Conservation (phyloP, 2,329 filamentous ascomycete species). For the Gremmenia infestans region DNA sequence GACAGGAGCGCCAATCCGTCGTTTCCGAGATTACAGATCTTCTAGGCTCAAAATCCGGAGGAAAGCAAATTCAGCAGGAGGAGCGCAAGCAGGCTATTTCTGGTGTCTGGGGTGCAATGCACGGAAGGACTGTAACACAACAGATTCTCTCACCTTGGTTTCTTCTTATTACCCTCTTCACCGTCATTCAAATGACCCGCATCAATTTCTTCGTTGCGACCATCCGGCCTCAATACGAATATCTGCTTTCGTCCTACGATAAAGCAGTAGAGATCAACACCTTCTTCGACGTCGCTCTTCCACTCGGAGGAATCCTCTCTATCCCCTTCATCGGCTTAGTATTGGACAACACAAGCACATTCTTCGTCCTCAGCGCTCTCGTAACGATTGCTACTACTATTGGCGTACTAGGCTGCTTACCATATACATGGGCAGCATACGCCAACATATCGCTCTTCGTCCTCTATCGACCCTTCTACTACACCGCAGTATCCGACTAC, state of each 20-base stretch:
- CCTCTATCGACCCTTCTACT: conserved; percentile 82
- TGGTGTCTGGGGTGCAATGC: conserved; percentile 84
- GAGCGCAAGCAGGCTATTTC: conserved; percentile 60
- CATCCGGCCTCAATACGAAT: conserved; percentile 74
- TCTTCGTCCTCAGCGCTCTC: conserved; percentile 64
- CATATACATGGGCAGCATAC: conserved; percentile 67
- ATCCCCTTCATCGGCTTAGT: conserved; percentile 81
- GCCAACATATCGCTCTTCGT: conserved; percentile 75
- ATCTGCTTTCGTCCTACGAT: conserved; percentile 58
- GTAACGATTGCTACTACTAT: conserved; percentile 69
- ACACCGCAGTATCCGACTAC: conserved; percentile 86
- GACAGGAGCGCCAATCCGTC: conserved; percentile 34
- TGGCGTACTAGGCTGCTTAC: conserved; percentile 70
- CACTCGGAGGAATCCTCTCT: conserved; percentile 75
- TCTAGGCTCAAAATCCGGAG: conserved; percentile 59
- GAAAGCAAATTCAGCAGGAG: conserved; percentile 61
- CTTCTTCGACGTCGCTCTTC: conserved; percentile 82
- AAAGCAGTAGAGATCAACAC: conserved; percentile 69
- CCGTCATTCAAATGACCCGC: conserved; percentile 65
- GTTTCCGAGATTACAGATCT: conserved; percentile 68
- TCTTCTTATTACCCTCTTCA: conserved; percentile 76
- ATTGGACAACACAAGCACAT: conserved; percentile 71
- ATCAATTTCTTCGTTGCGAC: conserved; percentile 95
- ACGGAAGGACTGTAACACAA: conserved; percentile 62
- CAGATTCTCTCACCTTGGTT: conserved; percentile 84